Base-by-base conservation (phyloP, 495 filamentous ascomycete species). In the Aspergillus steynii region DNA sequence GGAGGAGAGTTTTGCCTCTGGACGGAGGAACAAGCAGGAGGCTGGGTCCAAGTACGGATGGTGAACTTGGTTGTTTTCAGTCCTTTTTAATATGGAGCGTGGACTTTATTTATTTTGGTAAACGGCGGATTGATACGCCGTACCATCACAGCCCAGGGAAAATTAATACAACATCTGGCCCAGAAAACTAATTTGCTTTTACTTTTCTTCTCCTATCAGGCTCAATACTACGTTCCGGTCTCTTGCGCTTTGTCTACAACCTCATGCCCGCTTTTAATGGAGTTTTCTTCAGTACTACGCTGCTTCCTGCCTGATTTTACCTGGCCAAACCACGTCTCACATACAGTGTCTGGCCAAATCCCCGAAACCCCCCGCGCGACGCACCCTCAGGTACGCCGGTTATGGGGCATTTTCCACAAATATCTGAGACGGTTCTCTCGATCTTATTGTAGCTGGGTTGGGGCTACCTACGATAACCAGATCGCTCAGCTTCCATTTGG, bases 11-110 rank as follows among this genome's bases (percentile, higher is more conserved):
- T 97, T 96, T 78, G 90, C 91, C 4, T 74, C 82, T 61, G 91
- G 88, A 20, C 82, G 81, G 68, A 83, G 83, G 68, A 92, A 91
- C 68, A 85, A 89, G 71, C 85, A 82, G 61, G 92, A 96, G 63
- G 91, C 90, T 5, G 90, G 89, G 8, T 85, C 84, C 26, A 85
- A 84, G 67, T 97, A 97, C 81, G 93, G 93, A 5, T 97, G 91
- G 90, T 89, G 53, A 55, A 29, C 8, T 37, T 25, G 25, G 8
- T 45, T 59, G 14, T 25, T 29, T 58, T 29, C 29, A 10, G 32
- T 51, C 53, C n/a, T 50, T n/a, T 31, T 26, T 54, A 20, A 32
- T 10, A 4, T 55, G 26, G 14, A 53, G 25, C 56, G 29, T 47
- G 28, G 29, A 25, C 15, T 31, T 67, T 59, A 25, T 29, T 50